Evolutionary conservation across 495 filamentous ascomycete species (phyloP).

Genomic region (Astrocystis sublimbata): DNA sequence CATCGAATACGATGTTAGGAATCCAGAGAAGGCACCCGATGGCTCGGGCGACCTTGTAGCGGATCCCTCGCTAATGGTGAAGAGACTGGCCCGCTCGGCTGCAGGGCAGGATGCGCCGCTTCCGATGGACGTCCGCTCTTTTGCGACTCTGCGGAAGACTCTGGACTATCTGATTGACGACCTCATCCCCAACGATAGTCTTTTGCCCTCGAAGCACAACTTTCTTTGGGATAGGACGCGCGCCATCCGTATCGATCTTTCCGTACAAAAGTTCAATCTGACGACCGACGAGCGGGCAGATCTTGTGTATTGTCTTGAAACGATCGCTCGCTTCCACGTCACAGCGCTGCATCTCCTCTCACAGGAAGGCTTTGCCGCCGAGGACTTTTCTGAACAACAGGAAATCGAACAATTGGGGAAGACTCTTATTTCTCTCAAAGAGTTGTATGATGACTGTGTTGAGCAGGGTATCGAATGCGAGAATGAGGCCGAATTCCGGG

Average conservation of each 20-base stretch:
- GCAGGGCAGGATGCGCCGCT: constrained; percentile 90
- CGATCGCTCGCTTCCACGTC: constrained; percentile 90
- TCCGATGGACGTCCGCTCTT: constrained; percentile 88
- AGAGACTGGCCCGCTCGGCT: constrained; percentile 85
- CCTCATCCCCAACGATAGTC: constrained; percentile 63
- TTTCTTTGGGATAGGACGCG: constrained; percentile 95
- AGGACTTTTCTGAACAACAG: constrained; percentile 82
- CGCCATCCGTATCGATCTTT: constrained; percentile 88
- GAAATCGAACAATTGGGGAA: constrained; percentile 92
- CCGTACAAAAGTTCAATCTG: constrained; percentile 76
- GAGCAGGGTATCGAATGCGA: constrained; percentile 46
- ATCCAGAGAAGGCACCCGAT: constrained; percentile 50
- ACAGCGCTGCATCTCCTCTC: constrained; percentile 83
- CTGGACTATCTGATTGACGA: constrained; percentile 81
- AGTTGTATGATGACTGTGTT: constrained; percentile 79
- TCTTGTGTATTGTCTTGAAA: constrained; percentile 81
- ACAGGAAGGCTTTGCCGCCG: constrained; percentile 57
- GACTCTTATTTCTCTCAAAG: constrained; percentile 81
- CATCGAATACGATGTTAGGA: constrained; percentile 59
- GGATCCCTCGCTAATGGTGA: constrained; percentile 58
- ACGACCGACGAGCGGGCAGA: constrained; percentile 60
- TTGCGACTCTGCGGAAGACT: constrained; percentile 69
- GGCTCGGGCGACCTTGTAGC: constrained; percentile 41
- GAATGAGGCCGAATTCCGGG: constrained; percentile 88
- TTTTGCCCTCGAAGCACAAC: constrained; percentile 70